Evolutionary conservation across 2,329 filamentous ascomycete genomes (phyloP).

Genomic region (Stromatinia cepivora): DNA sequence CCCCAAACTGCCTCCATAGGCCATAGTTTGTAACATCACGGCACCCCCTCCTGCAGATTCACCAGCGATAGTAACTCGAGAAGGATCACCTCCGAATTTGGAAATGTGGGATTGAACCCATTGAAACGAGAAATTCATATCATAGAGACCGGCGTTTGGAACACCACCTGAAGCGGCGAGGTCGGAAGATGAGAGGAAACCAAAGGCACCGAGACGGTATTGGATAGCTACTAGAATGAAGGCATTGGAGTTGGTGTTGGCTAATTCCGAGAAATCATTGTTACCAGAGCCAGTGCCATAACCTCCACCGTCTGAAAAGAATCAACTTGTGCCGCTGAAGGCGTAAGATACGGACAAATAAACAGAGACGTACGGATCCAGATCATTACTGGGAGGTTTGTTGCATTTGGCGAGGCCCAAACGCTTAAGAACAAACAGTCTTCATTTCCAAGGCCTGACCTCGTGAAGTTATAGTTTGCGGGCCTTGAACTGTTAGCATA

Average conservation of each 20-base stretch:
- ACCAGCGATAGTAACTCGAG: conserved; percentile 55
- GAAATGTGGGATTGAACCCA: conserved; percentile 58
- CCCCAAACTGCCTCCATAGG: conserved; percentile 25
- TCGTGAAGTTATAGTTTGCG: conserved; percentile 25
- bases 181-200: conserved; percentile 62
- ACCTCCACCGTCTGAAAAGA: conserved; percentile 42
- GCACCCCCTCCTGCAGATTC: conserved; percentile 55
- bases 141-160: conserved; percentile 63
- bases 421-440: conserved; percentile 45
- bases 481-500: conserved; percentile 2
- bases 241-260: conserved; percentile 48
- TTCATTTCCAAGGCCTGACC: conserved; percentile 34
- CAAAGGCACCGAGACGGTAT: conserved; percentile 66
- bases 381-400: conserved; percentile 43
- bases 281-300: conserved; percentile 39
- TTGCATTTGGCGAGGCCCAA: conserved; percentile 43
- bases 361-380: conserved; percentile 42
- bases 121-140: conserved; percentile 57
- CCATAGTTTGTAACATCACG: conserved; percentile 49
- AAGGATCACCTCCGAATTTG: conserved; percentile 54
- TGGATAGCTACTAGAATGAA: conserved; percentile 61
- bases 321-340: conserved; percentile 34
- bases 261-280: conserved; percentile 43
- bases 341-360: background rate
- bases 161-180: conserved; percentile 55